Conservation (phyloP, 768 basidiomycete species). For the Collybiopsis confluens region DNA sequence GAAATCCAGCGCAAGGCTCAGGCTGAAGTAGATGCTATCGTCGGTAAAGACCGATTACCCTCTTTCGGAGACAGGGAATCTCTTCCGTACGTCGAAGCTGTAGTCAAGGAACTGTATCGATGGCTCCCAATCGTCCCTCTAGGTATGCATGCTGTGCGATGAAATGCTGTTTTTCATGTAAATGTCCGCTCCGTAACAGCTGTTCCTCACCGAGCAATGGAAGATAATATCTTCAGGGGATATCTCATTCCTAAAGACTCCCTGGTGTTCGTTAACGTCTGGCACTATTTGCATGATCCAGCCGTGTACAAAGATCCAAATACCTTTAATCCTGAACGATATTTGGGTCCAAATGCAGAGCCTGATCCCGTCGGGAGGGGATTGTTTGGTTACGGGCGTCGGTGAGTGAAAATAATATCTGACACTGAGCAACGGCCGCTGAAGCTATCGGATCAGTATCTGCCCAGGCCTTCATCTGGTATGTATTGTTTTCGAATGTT, state of each 20-base stretch:
- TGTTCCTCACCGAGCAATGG: neutral
- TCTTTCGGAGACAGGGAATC: constrained; percentile 12
- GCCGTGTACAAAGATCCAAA: constrained; percentile 25
- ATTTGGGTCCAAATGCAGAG: constrained; percentile 15
- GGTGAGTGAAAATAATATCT: constrained; percentile 10
- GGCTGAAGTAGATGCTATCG: constrained; percentile 14
- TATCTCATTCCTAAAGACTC: constrained; percentile 10
- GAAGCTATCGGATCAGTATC: neutral
- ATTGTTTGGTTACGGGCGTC: constrained; percentile 24
- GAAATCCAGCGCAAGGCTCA: constrained; percentile 15
- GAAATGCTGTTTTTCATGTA: neutral
- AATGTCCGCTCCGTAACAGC: constrained; percentile 10
- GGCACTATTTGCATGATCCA: constrained; percentile 20
- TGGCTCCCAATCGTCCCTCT: constrained; percentile 11
- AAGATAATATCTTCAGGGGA: constrained; percentile 5
- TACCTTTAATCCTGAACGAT: constrained; percentile 29
- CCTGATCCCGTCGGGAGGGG: constrained; percentile 16
- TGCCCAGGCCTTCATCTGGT: constrained; percentile 9
- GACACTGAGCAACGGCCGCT: neutral
- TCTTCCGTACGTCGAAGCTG: constrained; percentile 15
- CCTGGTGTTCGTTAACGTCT: constrained; percentile 15
- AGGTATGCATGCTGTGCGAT: constrained; percentile 12
- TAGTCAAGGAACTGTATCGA: constrained; percentile 13
- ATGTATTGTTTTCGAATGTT: neutral
- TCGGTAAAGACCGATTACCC: constrained; percentile 16